Percentiles rank a stretch among this genome's conserved stretches.
phyloP scores from a whole-genome alignment of 345 rosid genomes.

The Excoecaria agallocha region DNA sequence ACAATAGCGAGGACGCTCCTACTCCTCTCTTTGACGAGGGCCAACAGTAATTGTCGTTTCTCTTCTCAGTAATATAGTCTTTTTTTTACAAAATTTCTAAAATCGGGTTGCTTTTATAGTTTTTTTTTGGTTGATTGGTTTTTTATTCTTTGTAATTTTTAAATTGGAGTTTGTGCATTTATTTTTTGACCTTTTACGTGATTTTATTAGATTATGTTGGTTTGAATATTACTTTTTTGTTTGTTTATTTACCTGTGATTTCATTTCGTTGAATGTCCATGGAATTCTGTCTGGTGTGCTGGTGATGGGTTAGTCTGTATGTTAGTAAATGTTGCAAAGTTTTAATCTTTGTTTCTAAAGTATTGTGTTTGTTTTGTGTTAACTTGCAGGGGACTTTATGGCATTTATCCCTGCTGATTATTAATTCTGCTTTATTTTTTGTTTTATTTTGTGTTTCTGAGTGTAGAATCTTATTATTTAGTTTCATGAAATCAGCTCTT shows the following conservation, averaged over 20 bases:
- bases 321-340: constrained; percentile 1
- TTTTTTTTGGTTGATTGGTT: too few species aligned
- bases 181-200: neutral
- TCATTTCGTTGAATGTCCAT: neutral
- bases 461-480: neutral
- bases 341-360: neutral
- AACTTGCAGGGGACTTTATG: neutral
- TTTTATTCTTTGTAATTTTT: neutral
- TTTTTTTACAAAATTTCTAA: too few species aligned
- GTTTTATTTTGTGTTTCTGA: neutral
- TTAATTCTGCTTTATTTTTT: neutral
- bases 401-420: neutral
- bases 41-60: constrained; percentile 51
- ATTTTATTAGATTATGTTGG: neutral
- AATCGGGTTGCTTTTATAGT: too few species aligned
- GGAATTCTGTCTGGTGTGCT: neutral
- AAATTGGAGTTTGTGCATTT: neutral
- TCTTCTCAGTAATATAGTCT: neutral
- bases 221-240: neutral
- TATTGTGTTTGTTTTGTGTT: neutral
- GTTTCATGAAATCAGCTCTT: neutral
- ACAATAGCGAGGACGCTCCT: constrained; percentile 76
- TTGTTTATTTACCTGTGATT: neutral
- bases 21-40: constrained; percentile 86
- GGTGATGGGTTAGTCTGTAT: neutral